phyloP scores from a whole-genome alignment of 1,139 yeast genomes.

The Geotrichum candidum region DNA sequence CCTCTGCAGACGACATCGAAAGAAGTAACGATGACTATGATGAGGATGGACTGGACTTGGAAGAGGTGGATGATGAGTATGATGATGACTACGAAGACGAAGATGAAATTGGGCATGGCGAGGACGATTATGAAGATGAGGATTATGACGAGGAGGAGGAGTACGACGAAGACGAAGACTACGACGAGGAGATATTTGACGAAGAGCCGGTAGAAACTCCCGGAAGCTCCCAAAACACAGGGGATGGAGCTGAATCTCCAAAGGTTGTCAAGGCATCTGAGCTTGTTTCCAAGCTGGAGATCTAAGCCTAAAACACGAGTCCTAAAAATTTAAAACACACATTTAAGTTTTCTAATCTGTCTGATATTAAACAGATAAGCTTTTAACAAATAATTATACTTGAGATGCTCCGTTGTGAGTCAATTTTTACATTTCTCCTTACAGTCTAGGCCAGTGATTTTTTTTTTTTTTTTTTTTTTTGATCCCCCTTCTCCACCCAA shows the following conservation, averaged over 20 bases:
- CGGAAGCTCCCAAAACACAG: conserved; percentile 11
- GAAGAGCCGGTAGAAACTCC: conserved; percentile 24
- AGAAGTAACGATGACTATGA: conserved; percentile 2
- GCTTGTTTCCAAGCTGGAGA: background rate
- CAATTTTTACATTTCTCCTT: too few relatives aligned
- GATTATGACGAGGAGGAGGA: conserved; percentile 19
- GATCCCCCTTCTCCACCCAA: too few relatives aligned
- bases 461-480: too few relatives aligned
- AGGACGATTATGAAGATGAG: conserved; percentile 14
- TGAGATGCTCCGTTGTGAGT: too few relatives aligned
- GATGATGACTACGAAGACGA: conserved; percentile 25
- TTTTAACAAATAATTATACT: background rate
- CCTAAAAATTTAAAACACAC: background rate
- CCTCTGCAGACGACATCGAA: background rate
- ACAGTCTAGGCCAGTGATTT: too few relatives aligned
- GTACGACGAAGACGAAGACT: conserved; percentile 21
- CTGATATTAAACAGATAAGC: too few relatives aligned
- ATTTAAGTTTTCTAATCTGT: too few relatives aligned
- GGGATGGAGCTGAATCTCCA: conserved; percentile 3
- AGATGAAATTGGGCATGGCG: conserved; percentile 20
- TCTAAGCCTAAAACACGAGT: background rate
- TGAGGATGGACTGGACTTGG: background rate
- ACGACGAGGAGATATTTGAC: conserved; percentile 22
- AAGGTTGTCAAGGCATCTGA: conserved; percentile 4
- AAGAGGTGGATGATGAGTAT: conserved; percentile 16